Base-by-base conservation (phyloP, 164 flowering plant species). In the Taxillus chinensis region DNA sequence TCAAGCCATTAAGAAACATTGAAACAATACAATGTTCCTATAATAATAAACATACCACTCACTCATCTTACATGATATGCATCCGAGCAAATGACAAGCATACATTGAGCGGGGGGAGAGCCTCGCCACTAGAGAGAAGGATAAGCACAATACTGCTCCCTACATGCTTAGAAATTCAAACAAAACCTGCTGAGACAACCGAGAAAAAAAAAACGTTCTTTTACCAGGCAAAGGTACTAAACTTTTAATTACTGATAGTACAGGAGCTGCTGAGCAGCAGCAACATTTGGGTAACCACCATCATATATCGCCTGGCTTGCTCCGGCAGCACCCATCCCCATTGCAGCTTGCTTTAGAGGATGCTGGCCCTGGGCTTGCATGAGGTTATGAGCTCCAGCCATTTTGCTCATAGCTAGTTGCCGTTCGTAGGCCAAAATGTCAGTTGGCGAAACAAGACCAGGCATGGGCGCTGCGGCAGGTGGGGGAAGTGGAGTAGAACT, bases 401-500 rank as follows among this genome's bases (percentile, higher is more conserved):
- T 87, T 79, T 93, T 92, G 78, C 80, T 85, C 79, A 90, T 74
- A 64, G 96, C 90, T 40, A 90, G 72, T 71, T 93, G 98, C 14
- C 93, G 78, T 67, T 95, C 95, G 56, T 95, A 95, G 15, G 82
- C 89, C 58, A 95, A 68, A 11, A 95, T 75, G 43, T 89, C 95
- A 5, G 80, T 73, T 1, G 95, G 82, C 4, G 95, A 74, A 69
- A 86, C 68, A 27, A 27, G 27, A 57, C 86, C 83, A 16, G 85
- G 80, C 62, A 85, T 62, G 5, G 90, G 77, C 8, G 89, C 85
- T 10, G 88, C 84, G 3, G 86, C 91, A 9, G 98, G 98, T 37
- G 92, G 92, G 7, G 98, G 98, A 9, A 95, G 90, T 4, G 97
- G 99, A 72, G 84, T 89, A 58, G 99, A 95, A 41, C 71, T 69